Evolutionary conservation across 176 grass and related monocot genomes (phyloP), one percentile per base, ranked within the genome.

Genomic region (Lolium perenne): DNA sequence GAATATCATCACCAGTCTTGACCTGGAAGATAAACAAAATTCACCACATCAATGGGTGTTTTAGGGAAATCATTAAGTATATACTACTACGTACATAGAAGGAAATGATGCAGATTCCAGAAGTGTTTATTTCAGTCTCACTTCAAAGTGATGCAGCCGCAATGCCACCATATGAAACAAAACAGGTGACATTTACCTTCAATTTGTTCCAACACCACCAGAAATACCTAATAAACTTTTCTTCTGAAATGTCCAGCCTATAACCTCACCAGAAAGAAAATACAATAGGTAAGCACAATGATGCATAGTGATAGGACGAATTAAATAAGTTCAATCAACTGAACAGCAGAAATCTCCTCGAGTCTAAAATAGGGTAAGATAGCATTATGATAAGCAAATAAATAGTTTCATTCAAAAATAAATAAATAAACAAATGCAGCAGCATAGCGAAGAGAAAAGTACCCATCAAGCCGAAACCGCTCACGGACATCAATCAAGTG

Each of bases 171-270:
- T n/a, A 50, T 29, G 56, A 76, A 64, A 76, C 32, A 26, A 56
- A 78, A 83, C 40, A 61, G 49, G 14, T 67, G 8, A 85, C 41
- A 71, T 49, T 76, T 84, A 94, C 97, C 92, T 99, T 92, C 53
- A 99, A 69, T 84, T 79, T 95, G 64, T 96, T 89, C 97, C 97
- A 99, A 55, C 97, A 99, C 94, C 94, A 96, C 97, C 97, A 99
- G 86, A 99, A 99, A 88, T 99, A 94, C 66, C 90, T 92, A 59
- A 87, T 77, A 88, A 96, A 99, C 78, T 94, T 99, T 58, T 94
- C 90, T 91, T 96, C 88, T 1, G 94, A 96, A 92, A 96, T 94
- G 67, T 94, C 92, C 87, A 88, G 11, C 85, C 97, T 99, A 83
- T 59, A 48, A 20, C 23, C 43, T 82, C 74, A 74, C 45, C 7